phyloP scores from a whole-genome alignment of 2,329 filamentous ascomycete genomes.

The Xylaria sp. region DNA sequence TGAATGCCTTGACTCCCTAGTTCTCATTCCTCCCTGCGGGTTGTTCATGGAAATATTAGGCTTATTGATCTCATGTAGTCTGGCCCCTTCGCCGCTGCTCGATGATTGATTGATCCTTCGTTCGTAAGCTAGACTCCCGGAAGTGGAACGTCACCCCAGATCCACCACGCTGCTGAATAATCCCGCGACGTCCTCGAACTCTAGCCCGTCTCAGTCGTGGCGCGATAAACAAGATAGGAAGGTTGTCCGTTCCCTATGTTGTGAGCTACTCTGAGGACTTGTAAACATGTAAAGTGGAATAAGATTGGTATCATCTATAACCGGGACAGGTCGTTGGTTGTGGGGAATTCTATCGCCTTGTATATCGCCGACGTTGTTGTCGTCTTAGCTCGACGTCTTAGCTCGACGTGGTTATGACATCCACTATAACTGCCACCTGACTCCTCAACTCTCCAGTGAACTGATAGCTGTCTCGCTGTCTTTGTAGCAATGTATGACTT shows the following conservation, averaged over 20 bases:
- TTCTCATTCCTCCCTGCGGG: background rate
- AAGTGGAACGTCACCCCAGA: background rate
- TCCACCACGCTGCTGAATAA: conserved; percentile 4
- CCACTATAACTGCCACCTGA: background rate
- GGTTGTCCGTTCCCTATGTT: background rate
- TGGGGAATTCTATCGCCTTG: background rate
- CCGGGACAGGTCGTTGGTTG: background rate
- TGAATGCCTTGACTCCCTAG: background rate
- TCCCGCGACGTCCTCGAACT: background rate
- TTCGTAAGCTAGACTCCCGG: background rate
- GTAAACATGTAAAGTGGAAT: background rate
- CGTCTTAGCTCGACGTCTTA: background rate
- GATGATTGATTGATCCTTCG: background rate
- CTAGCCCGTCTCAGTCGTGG: background rate
- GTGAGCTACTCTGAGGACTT: background rate
- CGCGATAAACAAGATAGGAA: background rate
- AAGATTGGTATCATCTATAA: background rate
- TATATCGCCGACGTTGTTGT: background rate
- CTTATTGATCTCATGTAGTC: background rate
- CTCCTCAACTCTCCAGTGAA: background rate
- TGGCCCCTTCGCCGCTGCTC: background rate
- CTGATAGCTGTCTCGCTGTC: background rate
- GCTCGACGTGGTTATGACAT: background rate
- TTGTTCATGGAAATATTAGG: background rate
- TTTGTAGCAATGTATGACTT: background rate